These are phyloP conservation scores for Torrubiella hemipterigena DNA, from an alignment of 2,329 filamentous ascomycete species.

Conservation along the genomic window DNA sequence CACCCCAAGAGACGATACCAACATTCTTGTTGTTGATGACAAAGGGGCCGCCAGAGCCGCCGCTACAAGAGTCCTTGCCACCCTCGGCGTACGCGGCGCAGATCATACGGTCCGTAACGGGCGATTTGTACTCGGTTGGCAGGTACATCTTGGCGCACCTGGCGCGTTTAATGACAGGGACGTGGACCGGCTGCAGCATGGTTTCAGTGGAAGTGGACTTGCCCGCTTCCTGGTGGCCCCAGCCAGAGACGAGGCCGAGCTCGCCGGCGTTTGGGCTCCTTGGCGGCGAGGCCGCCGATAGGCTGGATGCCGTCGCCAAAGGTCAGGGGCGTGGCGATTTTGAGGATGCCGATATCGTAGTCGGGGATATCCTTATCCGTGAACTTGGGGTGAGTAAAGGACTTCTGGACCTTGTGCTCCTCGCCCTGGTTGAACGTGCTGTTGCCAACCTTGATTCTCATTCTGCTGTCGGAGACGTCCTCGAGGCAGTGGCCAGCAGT, in stretches of 20 bases:
- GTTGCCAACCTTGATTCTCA: not conserved
- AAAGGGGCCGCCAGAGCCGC: not conserved
- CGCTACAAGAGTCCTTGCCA: not conserved
- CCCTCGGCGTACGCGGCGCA: not conserved
- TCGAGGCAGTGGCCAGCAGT: not conserved
- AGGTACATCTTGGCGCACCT: not conserved
- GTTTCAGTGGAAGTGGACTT: not conserved
- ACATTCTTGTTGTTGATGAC: not conserved
- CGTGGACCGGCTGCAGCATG: not conserved
- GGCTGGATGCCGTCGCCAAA: not conserved
- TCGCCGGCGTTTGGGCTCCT: conserved; percentile 5
- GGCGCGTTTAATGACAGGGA: not conserved
- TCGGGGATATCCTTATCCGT: not conserved
- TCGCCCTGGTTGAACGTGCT: not conserved
- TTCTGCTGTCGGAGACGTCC: not conserved
- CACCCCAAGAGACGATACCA: not conserved
- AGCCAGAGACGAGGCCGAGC: not conserved
- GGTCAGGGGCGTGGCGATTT: not conserved
- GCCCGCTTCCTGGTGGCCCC: no score
- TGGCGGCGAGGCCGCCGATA: conserved; percentile 6
- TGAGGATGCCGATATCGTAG: not conserved
- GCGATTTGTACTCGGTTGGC: not conserved
- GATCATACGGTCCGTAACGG: not conserved
- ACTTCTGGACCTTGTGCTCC: not conserved
- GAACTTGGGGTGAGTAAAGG: not conserved